Evolutionary conservation across 2,329 filamentous ascomycete species (phyloP).

Genomic region (Chrysosphaeria jannelii): DNA sequence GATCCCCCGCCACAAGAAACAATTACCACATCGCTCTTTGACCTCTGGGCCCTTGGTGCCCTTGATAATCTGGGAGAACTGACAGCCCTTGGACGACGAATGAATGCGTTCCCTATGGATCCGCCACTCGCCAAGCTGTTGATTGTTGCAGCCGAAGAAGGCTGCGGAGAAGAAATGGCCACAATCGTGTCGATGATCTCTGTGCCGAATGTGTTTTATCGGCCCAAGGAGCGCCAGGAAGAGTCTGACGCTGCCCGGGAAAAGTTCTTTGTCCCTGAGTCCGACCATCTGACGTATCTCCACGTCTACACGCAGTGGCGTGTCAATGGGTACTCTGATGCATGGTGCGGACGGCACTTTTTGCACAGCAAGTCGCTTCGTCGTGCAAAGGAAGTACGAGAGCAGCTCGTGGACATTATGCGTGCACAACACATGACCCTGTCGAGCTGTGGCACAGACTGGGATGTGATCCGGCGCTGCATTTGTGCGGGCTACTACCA

Average conservation of each 20-base stretch:
- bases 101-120: slow-evolving; percentile 98
- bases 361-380: slow-evolving; percentile 82
- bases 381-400: slow-evolving; percentile 73
- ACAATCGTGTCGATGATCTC: slow-evolving; percentile 96
- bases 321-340: slow-evolving; percentile 62
- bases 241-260: slow-evolving; percentile 86
- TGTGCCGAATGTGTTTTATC: slow-evolving; percentile 87
- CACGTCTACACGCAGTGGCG: slow-evolving; percentile 95
- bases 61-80: slow-evolving; percentile 83
- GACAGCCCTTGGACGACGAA: slow-evolving; percentile 59
- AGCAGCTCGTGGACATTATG: slow-evolving; percentile 87
- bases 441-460: slow-evolving; percentile 76
- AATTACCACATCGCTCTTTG: slow-evolving; percentile 88
- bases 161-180: slow-evolving; percentile 89
- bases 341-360: slow-evolving; percentile 83
- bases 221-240: slow-evolving; percentile 85
- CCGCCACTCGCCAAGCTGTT: slow-evolving; percentile 82
- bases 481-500: slow-evolving; percentile 97
- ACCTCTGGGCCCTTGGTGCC: slow-evolving; percentile 85
- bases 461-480: slow-evolving; percentile 83
- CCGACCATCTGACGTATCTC: slow-evolving; percentile 80
- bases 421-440: slow-evolving; percentile 73
- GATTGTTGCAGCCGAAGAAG: slow-evolving; percentile 70
- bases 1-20: slow-evolving; percentile 94
- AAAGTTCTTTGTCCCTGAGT: slow-evolving; percentile 96